Conservation (phyloP, 2,329 filamentous ascomycete genomes). For the Tolypocladium tundrense region DNA sequence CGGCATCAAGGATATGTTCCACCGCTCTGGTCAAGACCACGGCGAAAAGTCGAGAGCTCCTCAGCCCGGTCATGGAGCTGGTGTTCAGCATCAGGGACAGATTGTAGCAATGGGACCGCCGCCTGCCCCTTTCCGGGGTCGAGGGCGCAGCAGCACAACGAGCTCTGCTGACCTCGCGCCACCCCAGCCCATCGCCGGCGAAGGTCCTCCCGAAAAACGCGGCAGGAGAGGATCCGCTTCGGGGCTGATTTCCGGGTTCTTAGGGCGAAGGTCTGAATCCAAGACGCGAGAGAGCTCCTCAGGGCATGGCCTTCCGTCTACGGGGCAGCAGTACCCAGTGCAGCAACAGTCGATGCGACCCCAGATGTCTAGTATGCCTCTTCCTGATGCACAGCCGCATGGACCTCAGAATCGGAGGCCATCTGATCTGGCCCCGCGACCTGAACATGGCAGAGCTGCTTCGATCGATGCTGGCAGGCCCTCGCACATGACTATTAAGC, state of each 20-base stretch:
- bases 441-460: background rate
- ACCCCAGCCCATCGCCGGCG: constrained; percentile 3
- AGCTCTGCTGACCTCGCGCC: constrained; percentile 9
- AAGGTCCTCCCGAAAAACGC: constrained; percentile 10
- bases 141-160: constrained; percentile 13
- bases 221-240: constrained; percentile 19
- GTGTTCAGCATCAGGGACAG: background rate
- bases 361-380: background rate
- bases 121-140: constrained; percentile 6
- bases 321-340: background rate
- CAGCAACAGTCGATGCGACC: background rate
- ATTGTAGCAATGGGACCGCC: constrained; percentile 4
- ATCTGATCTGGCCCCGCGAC: background rate
- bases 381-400: background rate
- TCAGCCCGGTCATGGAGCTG: background rate
- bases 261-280: constrained; percentile 12
- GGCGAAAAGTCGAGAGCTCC: constrained; percentile 1
- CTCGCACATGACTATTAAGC: constrained; percentile 1
- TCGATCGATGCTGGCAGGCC: constrained; percentile 5
- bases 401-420: background rate
- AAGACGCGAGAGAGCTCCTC: constrained; percentile 9
- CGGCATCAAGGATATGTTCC: constrained; percentile 18
- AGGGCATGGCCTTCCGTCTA: background rate
- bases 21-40: constrained; percentile 10
- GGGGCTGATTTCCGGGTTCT: constrained; percentile 17